phyloP scores from a whole-genome alignment of 2,329 filamentous ascomycete genomes.

The Hypoxylon rubiginosum region DNA sequence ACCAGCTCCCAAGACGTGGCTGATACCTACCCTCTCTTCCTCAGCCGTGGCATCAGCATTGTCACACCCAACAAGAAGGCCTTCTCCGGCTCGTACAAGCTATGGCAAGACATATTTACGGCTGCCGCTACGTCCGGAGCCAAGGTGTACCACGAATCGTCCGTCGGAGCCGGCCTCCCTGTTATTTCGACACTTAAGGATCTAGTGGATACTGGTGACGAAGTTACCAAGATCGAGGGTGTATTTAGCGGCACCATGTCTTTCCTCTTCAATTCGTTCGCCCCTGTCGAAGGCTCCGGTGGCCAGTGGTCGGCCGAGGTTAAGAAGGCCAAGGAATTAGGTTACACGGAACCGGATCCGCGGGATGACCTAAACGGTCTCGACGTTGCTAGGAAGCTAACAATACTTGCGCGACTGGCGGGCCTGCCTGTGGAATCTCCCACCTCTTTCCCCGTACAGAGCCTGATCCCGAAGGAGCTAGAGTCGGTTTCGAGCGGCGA shows the following conservation, averaged over 20 bases:
- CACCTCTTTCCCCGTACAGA: slow-evolving; percentile 92
- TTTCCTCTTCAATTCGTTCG: slow-evolving; percentile 98
- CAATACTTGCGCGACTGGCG: slow-evolving; percentile 88
- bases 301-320: slow-evolving; percentile 94
- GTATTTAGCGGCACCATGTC: slow-evolving; percentile 98
- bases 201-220: slow-evolving; percentile 92
- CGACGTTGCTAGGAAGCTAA: slow-evolving; percentile 95
- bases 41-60: slow-evolving; percentile 86
- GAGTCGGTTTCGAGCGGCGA: slow-evolving; percentile 82
- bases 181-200: slow-evolving; percentile 95
- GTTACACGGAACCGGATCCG: slow-evolving; percentile 92
- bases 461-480: slow-evolving; percentile 88
- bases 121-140: slow-evolving; percentile 78
- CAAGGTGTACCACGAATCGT: slow-evolving; percentile 94
- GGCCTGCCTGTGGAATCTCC: slow-evolving; percentile 86
- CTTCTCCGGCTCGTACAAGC: slow-evolving; percentile 83
- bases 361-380: slow-evolving; percentile 88
- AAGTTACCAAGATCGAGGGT: slow-evolving; percentile 92
- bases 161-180: slow-evolving; percentile 91
- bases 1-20: slow-evolving; percentile 92
- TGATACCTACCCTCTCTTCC: slow-evolving; percentile 82
- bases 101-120: slow-evolving; percentile 90
- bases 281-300: slow-evolving; percentile 80
- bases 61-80: slow-evolving; percentile 99
- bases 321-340: slow-evolving; percentile 89